Percentiles rank a stretch among this genome's conserved stretches.
Conservation (phyloP, 352 stramenopile genomes). For the Phytophthora brassicae region DNA sequence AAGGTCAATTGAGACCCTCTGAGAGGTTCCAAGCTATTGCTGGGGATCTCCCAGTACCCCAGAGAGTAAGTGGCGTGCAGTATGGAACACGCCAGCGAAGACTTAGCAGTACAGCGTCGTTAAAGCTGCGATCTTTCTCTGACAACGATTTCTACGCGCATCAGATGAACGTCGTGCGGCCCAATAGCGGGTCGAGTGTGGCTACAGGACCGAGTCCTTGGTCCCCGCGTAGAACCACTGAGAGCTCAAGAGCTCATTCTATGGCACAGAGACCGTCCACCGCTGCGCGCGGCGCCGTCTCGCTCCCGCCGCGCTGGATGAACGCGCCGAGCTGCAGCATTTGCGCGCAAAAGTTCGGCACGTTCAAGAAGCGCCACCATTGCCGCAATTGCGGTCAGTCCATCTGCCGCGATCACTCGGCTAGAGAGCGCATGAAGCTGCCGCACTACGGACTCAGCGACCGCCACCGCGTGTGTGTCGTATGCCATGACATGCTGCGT, state of each 20-base stretch:
- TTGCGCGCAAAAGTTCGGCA: constrained; percentile 77
- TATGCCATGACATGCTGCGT: constrained; percentile 76
- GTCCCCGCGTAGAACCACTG: constrained; percentile 29
- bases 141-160: constrained; percentile 66
- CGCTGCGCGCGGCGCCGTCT: constrained; percentile 41
- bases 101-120: constrained; percentile 45
- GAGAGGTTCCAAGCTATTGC: constrained; percentile 44
- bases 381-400: constrained; percentile 88
- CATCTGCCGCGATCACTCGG: constrained; percentile 85
- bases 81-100: constrained; percentile 34
- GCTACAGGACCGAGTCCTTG: constrained; percentile 21
- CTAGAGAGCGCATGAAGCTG: constrained; percentile 77
- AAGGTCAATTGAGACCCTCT: constrained; percentile 30
- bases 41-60: constrained; percentile 27
- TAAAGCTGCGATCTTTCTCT: constrained; percentile 64
- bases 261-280: constrained; percentile 39
- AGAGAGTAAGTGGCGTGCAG: constrained; percentile 14
- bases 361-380: constrained; percentile 87
- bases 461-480: constrained; percentile 79
- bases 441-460: constrained; percentile 81
- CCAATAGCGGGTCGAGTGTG: background rate
- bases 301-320: constrained; percentile 80
- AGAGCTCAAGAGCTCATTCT: constrained; percentile 44
- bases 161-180: constrained; percentile 25
- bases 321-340: constrained; percentile 86